phyloP scores from a whole-genome alignment of 1,139 yeast genomes.

The Yamadazyma sp. region DNA sequence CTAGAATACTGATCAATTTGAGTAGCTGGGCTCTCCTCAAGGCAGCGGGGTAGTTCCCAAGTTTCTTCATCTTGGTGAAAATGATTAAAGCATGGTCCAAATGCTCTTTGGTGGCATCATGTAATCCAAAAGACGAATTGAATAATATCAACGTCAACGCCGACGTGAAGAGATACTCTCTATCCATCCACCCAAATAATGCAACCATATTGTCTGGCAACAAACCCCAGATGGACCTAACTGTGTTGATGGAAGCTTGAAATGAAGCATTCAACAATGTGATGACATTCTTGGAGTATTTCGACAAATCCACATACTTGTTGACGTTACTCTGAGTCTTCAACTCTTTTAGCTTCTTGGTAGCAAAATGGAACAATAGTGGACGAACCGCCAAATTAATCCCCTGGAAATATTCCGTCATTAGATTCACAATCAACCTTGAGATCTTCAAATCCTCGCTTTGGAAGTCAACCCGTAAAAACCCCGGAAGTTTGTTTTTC shows the following conservation, averaged over 20 bases:
- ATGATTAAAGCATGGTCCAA: constrained; percentile 71
- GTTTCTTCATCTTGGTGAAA: constrained; percentile 70
- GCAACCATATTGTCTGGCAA: constrained; percentile 79
- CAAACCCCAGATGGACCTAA: constrained; percentile 71
- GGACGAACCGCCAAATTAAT: constrained; percentile 83
- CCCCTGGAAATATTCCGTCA: constrained; percentile 87
- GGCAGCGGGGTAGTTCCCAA: constrained; percentile 80
- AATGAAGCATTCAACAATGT: constrained; percentile 76
- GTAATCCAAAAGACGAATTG: constrained; percentile 81
- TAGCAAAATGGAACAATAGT: constrained; percentile 73
- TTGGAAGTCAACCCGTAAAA: constrained; percentile 63
- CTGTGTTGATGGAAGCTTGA: constrained; percentile 80
- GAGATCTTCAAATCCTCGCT: constrained; percentile 56
- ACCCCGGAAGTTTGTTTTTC: constrained; percentile 66
- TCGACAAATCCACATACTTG: constrained; percentile 64
- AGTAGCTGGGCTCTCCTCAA: constrained; percentile 69
- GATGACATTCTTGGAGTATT: constrained; percentile 66
- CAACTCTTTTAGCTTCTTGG: constrained; percentile 59
- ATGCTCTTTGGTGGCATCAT: constrained; percentile 70
- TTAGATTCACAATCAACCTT: constrained; percentile 70
- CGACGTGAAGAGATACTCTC: constrained; percentile 80
- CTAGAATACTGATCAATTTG: constrained; percentile 62
- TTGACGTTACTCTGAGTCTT: constrained; percentile 42
- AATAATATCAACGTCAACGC: constrained; percentile 75
- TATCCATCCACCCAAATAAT: constrained; percentile 83